phyloP scores from a whole-genome alignment of 2,329 filamentous ascomycete genomes.

The Fusarium pininemorale region DNA sequence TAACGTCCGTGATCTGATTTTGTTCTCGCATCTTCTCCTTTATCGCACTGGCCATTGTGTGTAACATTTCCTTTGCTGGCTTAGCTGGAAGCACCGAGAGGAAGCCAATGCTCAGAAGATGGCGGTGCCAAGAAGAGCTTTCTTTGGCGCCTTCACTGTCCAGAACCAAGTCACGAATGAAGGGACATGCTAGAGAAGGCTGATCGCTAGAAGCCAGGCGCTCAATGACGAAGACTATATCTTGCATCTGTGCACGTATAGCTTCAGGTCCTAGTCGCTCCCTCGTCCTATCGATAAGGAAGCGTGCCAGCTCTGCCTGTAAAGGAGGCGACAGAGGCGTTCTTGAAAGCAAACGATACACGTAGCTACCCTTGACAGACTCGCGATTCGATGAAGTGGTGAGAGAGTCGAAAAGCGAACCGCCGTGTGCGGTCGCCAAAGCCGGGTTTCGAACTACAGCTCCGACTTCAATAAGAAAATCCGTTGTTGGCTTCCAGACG shows the following conservation, averaged over 20 bases:
- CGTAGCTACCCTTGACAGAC: constrained; percentile 15
- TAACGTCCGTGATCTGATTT: constrained; percentile 12
- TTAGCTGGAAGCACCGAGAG: constrained; percentile 41
- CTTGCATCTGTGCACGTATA: constrained; percentile 16
- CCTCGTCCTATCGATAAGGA: constrained; percentile 32
- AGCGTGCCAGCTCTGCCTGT: constrained; percentile 30
- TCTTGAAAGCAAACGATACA: constrained; percentile 7
- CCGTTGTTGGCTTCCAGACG: constrained; percentile 47
- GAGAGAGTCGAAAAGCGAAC: background rate
- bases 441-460: constrained; percentile 14
- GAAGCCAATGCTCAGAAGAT: constrained; percentile 41
- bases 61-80: constrained; percentile 41
- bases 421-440: background rate
- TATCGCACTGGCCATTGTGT: constrained; percentile 41
- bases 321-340: background rate
- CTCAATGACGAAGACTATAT: constrained; percentile 32
- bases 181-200: constrained; percentile 43
- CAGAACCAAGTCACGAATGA: constrained; percentile 45
- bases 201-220: constrained; percentile 42
- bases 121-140: constrained; percentile 47
- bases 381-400: background rate
- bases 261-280: constrained; percentile 12
- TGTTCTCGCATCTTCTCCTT: constrained; percentile 42
- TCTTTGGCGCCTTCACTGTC: constrained; percentile 33
- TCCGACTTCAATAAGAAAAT: constrained; percentile 40